Evolutionary conservation across 169 alveolate genomes (phyloP).

Genomic region (Cyclospora cayetanensis): DNA sequence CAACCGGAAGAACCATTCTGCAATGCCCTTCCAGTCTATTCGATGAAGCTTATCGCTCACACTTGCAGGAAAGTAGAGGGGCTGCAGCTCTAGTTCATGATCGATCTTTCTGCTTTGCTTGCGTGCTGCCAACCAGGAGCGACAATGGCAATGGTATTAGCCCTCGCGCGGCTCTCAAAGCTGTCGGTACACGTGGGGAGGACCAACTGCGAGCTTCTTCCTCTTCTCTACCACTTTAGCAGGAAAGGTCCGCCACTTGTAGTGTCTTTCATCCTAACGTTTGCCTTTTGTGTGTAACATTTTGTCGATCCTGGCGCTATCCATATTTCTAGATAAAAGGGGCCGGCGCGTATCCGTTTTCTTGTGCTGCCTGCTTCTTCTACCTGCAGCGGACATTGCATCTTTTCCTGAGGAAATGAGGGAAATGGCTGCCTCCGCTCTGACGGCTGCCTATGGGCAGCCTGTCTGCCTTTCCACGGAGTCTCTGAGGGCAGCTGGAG

Average conservation of each 20-base stretch:
- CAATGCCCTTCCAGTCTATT: neutral
- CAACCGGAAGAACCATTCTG: neutral
- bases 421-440: neutral
- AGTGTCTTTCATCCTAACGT: neutral
- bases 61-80: neutral
- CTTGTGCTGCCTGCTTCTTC: neutral
- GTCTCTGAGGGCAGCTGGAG: conserved; percentile 43
- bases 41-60: no score
- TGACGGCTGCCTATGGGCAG: neutral
- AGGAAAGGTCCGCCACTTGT: neutral
- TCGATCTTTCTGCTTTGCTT: neutral
- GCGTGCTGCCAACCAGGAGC: neutral
- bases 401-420: neutral
- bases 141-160: conserved; percentile 32
- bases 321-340: neutral
- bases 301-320: neutral
- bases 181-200: neutral
- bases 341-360: neutral
- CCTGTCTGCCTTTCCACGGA: neutral
- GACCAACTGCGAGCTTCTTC: neutral
- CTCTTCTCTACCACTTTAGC: conserved; percentile 50
- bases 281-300: neutral
- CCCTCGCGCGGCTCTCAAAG: conserved; percentile 23
- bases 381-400: neutral
- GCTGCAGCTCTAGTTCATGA: no score